Conservation (phyloP, 495 filamentous ascomycete species). For the Aspergillus haitiensis region DNA sequence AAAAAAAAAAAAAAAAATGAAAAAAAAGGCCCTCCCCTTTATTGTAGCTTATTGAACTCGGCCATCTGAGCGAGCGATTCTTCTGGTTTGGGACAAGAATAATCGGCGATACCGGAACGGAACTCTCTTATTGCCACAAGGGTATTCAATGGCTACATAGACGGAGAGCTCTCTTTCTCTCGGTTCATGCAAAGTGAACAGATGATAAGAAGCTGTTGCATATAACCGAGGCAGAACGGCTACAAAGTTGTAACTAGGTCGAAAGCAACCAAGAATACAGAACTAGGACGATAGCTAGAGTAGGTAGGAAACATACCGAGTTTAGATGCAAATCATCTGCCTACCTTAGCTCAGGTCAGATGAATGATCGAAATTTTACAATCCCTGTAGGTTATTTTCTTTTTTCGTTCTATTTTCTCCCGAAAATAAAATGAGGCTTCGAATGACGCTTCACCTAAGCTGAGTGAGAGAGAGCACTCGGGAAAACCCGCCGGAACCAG, state of each 20-base stretch:
- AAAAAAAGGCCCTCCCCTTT: too few relatives aligned
- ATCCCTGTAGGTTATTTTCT: background rate
- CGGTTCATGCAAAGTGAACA: background rate
- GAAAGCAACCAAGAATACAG: background rate
- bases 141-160: background rate
- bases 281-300: background rate
- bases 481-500: slow-evolving; percentile 20
- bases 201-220: background rate
- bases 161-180: background rate
- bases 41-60: background rate
- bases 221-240: slow-evolving; percentile 4
- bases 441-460: background rate
- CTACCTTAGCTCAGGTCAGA: background rate
- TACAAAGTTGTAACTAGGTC: background rate
- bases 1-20: too few relatives aligned
- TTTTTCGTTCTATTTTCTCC: background rate
- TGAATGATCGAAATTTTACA: slow-evolving; percentile 10
- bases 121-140: background rate
- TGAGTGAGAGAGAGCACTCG: slow-evolving; percentile 7
- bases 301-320: too few relatives aligned
- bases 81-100: too few relatives aligned
- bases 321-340: background rate
- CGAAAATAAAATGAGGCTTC: background rate
- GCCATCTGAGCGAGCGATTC: background rate
- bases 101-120: background rate